Percentiles rank a stretch among this genome's conserved stretches.
Evolutionary conservation across 1,139 yeast genomes (phyloP).

Genomic region (Candida mesenterica): DNA sequence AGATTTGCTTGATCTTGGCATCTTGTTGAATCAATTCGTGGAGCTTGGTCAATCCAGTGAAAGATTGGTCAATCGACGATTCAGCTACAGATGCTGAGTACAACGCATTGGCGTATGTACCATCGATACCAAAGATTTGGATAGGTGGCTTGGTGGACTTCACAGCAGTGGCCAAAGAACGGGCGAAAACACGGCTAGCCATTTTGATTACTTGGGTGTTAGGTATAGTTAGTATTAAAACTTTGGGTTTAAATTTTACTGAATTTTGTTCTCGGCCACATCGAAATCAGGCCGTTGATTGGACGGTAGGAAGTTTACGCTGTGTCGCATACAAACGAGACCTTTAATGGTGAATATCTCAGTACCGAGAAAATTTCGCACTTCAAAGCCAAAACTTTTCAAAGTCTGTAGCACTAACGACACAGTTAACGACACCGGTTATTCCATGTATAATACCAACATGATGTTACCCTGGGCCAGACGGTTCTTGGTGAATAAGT

Average conservation of each 20-base stretch:
- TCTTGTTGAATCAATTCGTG: constrained; percentile 59
- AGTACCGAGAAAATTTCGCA: too few relatives aligned
- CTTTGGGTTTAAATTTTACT: constrained; percentile 8
- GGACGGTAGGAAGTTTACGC: constrained; percentile 3
- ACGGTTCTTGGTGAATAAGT: constrained; percentile 5
- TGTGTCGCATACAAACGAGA: too few relatives aligned
- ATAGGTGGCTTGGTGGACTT: constrained; percentile 78
- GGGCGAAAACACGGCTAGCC: constrained; percentile 67
- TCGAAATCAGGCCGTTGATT: constrained; percentile 6
- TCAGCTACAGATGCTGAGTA: constrained; percentile 89
- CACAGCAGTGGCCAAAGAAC: constrained; percentile 69
- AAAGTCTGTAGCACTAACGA: constrained; percentile 1
- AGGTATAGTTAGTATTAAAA: constrained; percentile 3
- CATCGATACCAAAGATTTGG: constrained; percentile 92
- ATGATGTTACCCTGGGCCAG: constrained; percentile 16
- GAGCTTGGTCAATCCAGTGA: constrained; percentile 62
- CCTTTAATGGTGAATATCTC: too few relatives aligned
- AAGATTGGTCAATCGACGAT: constrained; percentile 71
- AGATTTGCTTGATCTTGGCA: constrained; percentile 56
- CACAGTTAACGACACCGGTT: neutral
- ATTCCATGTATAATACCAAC: neutral
- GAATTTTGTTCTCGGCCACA: constrained; percentile 4
- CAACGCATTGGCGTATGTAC: constrained; percentile 94
- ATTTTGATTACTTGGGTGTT: constrained; percentile 24
- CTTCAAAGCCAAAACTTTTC: constrained; percentile 9